phyloP scores from a whole-genome alignment of 768 basidiomycete species.

The Boletus tylopilopsis region DNA sequence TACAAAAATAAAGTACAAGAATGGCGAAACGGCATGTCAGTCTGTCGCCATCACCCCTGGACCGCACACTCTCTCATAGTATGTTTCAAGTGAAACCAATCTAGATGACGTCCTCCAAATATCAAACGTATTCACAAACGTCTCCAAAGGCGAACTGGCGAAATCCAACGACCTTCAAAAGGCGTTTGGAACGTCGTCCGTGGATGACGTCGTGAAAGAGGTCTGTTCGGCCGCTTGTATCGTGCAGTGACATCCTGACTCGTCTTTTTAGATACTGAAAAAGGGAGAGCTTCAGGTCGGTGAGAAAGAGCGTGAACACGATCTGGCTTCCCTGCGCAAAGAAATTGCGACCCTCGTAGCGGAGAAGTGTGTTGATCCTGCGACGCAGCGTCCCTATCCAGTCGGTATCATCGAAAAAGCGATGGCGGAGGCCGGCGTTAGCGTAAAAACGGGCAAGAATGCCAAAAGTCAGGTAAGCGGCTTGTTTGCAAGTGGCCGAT shows the following conservation, averaged over 20 bases:
- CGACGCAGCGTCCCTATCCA: constrained; percentile 84
- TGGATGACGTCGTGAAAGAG: constrained; percentile 75
- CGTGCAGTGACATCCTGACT: neutral
- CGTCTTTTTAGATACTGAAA: constrained; percentile 71
- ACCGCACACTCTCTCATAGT: neutral
- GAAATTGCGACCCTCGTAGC: constrained; percentile 95
- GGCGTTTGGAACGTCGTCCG: constrained; percentile 77
- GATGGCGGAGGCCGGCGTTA: constrained; percentile 93
- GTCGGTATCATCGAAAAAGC: constrained; percentile 98
- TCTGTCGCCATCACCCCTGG: constrained; percentile 7
- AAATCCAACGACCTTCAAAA: constrained; percentile 88
- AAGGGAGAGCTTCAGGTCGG: constrained; percentile 97
- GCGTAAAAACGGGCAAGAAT: constrained; percentile 81
- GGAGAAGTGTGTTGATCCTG: constrained; percentile 93
- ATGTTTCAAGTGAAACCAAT: constrained; percentile 69
- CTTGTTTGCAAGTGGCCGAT: neutral
- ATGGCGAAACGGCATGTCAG: constrained; percentile 88
- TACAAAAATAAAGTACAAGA: constrained; percentile 99
- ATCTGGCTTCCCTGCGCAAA: constrained; percentile 71
- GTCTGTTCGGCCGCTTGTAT: constrained; percentile 35
- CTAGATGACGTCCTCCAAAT: constrained; percentile 96
- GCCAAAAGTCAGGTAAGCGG: constrained; percentile 85
- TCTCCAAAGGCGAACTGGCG: constrained; percentile 93
- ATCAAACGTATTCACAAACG: constrained; percentile 92
- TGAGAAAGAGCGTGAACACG: constrained; percentile 94